phyloP scores from a whole-genome alignment of 768 basidiomycete genomes.

The Podaxis sp. region DNA sequence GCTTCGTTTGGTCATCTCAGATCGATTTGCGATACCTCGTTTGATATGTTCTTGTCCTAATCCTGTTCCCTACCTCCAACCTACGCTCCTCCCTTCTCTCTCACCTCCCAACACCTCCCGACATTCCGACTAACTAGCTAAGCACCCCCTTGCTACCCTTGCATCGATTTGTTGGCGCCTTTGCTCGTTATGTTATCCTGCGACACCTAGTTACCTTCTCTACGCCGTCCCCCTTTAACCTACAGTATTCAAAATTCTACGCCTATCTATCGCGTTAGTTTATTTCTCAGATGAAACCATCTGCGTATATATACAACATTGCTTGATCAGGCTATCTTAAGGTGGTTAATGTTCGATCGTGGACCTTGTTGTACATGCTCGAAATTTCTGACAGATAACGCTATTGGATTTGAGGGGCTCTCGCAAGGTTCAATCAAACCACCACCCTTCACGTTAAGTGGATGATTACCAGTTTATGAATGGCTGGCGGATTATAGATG shows the following conservation, averaged over 20 bases:
- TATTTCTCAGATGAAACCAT: not conserved
- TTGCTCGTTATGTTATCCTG: not conserved
- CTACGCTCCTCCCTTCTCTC: not conserved
- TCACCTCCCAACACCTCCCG: not conserved
- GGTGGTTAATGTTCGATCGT: too few relatives aligned
- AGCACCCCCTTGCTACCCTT: not conserved
- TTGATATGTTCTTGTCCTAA: not conserved
- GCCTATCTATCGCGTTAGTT: not conserved
- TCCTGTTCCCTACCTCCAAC: not conserved
- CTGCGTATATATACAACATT: not conserved
- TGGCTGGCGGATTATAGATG: too few relatives aligned
- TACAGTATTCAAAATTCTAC: not conserved
- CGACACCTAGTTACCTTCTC: not conserved
- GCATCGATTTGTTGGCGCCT: not conserved
- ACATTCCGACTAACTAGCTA: not conserved
- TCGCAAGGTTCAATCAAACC: too few relatives aligned
- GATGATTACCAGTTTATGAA: too few relatives aligned
- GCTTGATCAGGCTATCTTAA: too few relatives aligned
- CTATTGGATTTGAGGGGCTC: too few relatives aligned
- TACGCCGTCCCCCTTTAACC: not conserved
- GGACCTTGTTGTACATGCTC: too few relatives aligned
- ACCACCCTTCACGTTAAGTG: too few relatives aligned
- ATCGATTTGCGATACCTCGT: conserved; percentile 13
- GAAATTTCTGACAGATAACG: too few relatives aligned
- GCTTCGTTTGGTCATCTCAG: not conserved